phyloP scores from a whole-genome alignment of 495 filamentous ascomycete species.

The Hypoxylon intermedium region DNA sequence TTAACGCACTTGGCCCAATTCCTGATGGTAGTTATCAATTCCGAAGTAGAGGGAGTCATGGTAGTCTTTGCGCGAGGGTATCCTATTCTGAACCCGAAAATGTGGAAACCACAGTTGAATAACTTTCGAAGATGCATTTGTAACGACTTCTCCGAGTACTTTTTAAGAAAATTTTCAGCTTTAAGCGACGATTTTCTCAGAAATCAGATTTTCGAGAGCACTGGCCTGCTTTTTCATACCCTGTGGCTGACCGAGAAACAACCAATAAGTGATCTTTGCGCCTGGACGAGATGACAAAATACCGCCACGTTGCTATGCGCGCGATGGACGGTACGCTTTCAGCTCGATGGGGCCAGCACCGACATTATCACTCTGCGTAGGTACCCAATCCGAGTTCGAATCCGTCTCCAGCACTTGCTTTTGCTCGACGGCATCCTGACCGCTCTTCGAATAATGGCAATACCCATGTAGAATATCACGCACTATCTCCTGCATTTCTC shows the following conservation, averaged over 20 bases:
- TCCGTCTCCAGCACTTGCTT: not conserved
- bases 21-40: constrained; percentile 26
- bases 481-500: no score
- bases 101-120: not conserved
- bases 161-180: not conserved
- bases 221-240: not conserved
- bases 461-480: no score
- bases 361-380: not conserved
- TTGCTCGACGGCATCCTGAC: not conserved
- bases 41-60: constrained; percentile 20
- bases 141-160: not conserved
- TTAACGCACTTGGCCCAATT: constrained; percentile 27
- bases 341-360: not conserved
- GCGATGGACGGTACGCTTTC: not conserved
- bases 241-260: not conserved
- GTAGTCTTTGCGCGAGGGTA: not conserved
- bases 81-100: not conserved
- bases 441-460: no score
- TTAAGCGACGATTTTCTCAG: not conserved
- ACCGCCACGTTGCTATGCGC: constrained; percentile 21
- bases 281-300: not conserved
- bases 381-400: not conserved
- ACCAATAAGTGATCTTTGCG: constrained; percentile 12
- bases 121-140: not conserved
- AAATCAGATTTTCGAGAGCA: not conserved